These are phyloP conservation scores for Saussurea involucrata DNA, from an alignment of 129 eudicot genomes.

Conservation along the genomic window DNA sequence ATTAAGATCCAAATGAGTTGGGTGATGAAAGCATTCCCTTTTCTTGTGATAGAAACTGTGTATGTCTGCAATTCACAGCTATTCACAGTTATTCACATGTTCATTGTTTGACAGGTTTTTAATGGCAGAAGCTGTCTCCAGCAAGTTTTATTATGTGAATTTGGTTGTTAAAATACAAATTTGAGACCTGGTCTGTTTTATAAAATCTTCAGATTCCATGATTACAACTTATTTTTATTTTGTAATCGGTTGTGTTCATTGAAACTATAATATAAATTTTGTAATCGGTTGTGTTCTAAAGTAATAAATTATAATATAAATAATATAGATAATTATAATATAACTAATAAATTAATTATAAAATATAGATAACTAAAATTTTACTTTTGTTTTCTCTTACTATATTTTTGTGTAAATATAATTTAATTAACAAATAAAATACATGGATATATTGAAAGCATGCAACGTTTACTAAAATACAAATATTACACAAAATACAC, in stretches of 20 bases:
- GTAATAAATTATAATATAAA: no score
- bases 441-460: no score
- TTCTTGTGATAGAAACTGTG: not conserved
- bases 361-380: no score
- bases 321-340: no score
- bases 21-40: not conserved
- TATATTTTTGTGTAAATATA: no score
- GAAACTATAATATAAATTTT: no score
- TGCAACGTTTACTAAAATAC: no score
- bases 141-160: not conserved
- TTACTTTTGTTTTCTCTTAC: no score
- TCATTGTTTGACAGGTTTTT: not conserved
- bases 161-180: not conserved
- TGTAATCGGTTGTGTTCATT: not conserved
- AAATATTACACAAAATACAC: no score
- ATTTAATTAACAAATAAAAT: no score
- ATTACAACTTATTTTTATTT: not conserved
- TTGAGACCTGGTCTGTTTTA: not conserved
- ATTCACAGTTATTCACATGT: not conserved
- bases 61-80: not conserved
- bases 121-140: not conserved
- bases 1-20: not conserved
- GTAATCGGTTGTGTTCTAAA: no score
- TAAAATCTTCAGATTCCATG: not conserved
- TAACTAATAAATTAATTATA: no score